A percentile compares a stretch with the other conserved stretches of the same genome.
Evolutionary conservation across 257 asterid genomes (phyloP).

Genomic region (Thymus quinquecostatus): DNA sequence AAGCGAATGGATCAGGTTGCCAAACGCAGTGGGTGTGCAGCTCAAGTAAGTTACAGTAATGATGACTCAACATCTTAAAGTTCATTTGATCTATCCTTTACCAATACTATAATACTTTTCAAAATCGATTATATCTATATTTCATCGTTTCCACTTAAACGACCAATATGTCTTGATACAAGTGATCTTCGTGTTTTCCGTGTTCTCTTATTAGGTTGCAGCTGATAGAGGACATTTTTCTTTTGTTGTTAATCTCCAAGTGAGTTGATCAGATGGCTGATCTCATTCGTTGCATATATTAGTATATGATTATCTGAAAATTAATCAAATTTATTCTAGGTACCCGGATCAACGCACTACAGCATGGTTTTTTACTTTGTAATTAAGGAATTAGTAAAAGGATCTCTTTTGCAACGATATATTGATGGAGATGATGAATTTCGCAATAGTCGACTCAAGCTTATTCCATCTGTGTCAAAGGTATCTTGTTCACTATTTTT

Average conservation of each 20-base stretch:
- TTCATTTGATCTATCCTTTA: conserved; percentile 1
- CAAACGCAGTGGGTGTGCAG: conserved; percentile 88
- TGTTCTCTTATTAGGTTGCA: conserved; percentile 65
- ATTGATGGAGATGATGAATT: conserved; percentile 97
- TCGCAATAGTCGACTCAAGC: conserved; percentile 91
- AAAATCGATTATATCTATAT: background rate
- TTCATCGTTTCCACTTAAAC: conserved; percentile 28
- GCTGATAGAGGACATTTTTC: conserved; percentile 82
- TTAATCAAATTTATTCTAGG: conserved; percentile 44
- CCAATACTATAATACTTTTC: conserved; percentile 1
- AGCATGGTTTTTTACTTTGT: conserved; percentile 94
- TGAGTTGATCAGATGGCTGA: conserved; percentile 45
- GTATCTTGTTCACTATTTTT: conserved; percentile 40
- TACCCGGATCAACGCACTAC: conserved; percentile 93
- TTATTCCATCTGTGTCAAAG: conserved; percentile 97
- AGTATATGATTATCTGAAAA: conserved; percentile 22
- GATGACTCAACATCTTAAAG: background rate
- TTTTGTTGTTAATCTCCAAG: conserved; percentile 84
- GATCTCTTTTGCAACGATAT: conserved; percentile 87
- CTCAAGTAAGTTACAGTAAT: conserved; percentile 61
- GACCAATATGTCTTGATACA: conserved; percentile 46
- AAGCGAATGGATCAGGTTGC: conserved; percentile 93
- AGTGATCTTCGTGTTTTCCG: conserved; percentile 13
- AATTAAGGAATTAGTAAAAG: conserved; percentile 54
- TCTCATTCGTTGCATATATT: conserved; percentile 25